Evolutionary conservation across 345 rosid species (phyloP), one percentile per base, ranked within the genome.

Genomic region (Ricinus communis): DNA sequence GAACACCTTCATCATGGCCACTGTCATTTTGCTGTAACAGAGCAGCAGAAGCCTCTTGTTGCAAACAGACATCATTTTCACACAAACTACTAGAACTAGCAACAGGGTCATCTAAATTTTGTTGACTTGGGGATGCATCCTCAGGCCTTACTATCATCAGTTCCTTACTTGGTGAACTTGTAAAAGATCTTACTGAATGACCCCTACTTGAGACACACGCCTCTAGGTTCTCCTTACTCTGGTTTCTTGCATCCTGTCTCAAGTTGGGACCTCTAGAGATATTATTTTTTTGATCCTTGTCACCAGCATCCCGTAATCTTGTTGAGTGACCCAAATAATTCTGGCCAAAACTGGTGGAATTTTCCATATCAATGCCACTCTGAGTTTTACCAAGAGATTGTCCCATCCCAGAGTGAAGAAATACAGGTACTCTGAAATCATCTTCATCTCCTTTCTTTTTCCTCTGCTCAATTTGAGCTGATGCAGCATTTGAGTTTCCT

Each of bases 391-490:
- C 40, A 59, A 38, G 65, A 41, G 13, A 60, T 62, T 75, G 86
- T 54, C 40, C 81, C 9, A 18, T 64, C 76, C 75, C 84, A 0
- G 90, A 80, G 43, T 78, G 85, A 62, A 79, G 62, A 76, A 67
- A 90, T 30, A 90, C 88, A 4, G 97, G 93, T 80, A 93, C 98
- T 19, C 71, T 79, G 46, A 85, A 93, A 77, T 90, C 96, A 65
- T 87, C 97, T 72, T 87, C 97, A 75, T 88, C 90, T 53, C 85
- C 82, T 2, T 63, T 64, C 68, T 76, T 81, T 76, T 83, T 87
- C 67, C 73, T 80, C 82, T 79, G 84, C 46, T 75, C 85, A 71
- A 66, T 72, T 12, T 41, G 80, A 47, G 72, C 57, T 65, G 71
- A 36, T 28, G 85, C 68, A 74, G 68, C 50, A 58, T 73, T 83